Conservation (phyloP, 129 eudicot genomes). For the Cynara cardunculus region DNA sequence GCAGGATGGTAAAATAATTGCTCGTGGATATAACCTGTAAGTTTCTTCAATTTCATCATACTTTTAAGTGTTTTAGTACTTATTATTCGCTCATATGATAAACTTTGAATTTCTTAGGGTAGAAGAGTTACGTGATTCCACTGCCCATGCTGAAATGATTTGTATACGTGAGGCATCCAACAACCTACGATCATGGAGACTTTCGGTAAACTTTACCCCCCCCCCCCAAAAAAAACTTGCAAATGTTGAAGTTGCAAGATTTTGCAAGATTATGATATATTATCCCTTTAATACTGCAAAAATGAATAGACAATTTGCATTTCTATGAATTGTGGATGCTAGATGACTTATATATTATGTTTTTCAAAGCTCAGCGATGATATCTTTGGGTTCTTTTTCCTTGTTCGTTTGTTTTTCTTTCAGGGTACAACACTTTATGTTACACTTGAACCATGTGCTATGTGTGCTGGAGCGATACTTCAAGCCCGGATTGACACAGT, state of each 20-base stretch:
- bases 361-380: not conserved
- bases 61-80: not conserved
- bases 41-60: slow-evolving; percentile 19
- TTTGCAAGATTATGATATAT: not conserved
- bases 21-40: slow-evolving; percentile 93
- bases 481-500: slow-evolving; percentile 85
- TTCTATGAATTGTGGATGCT: not conserved
- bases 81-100: slow-evolving; percentile 1
- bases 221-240: too few relatives aligned
- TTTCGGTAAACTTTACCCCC: slow-evolving; percentile 42
- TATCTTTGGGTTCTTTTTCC: not conserved
- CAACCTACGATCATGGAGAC: slow-evolving; percentile 84
- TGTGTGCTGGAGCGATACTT: slow-evolving; percentile 99
- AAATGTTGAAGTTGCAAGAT: not conserved
- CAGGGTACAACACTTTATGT: slow-evolving; percentile 92
- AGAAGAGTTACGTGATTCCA: slow-evolving; percentile 91
- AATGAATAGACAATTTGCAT: not conserved
- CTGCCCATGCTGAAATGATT: slow-evolving; percentile 97
- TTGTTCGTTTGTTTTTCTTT: not conserved
- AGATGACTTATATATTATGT: not conserved
- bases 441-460: slow-evolving; percentile 97
- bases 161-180: slow-evolving; percentile 93
- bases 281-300: not conserved
- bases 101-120: slow-evolving; percentile 50
- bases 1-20: slow-evolving; percentile 78